A percentile compares a stretch with the other conserved stretches of the same genome.
phyloP scores from a whole-genome alignment of 2,329 filamentous ascomycete species.

The Thyridium curvatum region DNA sequence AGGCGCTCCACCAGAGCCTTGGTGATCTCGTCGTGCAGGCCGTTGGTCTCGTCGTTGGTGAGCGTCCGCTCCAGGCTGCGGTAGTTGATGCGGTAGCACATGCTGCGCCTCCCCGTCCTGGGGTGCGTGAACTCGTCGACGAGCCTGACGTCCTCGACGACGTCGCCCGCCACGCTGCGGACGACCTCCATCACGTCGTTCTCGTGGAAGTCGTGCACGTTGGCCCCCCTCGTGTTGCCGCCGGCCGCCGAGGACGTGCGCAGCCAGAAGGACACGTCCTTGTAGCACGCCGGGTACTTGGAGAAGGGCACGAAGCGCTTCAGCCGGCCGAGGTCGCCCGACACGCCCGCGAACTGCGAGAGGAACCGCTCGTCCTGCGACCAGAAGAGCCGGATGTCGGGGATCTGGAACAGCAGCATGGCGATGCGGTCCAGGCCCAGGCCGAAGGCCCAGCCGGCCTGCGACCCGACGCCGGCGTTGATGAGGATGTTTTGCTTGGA shows the following conservation, averaged over 20 bases:
- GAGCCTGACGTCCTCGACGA: constrained; percentile 80
- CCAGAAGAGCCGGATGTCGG: constrained; percentile 97
- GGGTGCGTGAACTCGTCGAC: constrained; percentile 87
- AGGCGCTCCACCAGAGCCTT: constrained; percentile 60
- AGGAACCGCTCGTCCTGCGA: constrained; percentile 78
- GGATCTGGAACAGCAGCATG: constrained; percentile 94
- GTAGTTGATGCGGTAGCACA: constrained; percentile 93
- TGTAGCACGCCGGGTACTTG: constrained; percentile 81
- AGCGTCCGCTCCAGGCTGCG: constrained; percentile 86
- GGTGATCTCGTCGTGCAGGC: constrained; percentile 64
- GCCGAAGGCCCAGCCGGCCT: constrained; percentile 92
- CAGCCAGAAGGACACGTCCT: constrained; percentile 95
- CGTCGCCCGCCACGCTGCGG: constrained; percentile 71
- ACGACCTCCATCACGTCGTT: constrained; percentile 98
- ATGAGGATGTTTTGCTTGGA: constrained; percentile 76
- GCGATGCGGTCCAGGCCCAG: constrained; percentile 91
- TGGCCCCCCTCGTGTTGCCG: constrained; percentile 31
- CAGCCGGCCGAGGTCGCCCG: constrained; percentile 36
- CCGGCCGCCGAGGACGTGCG: constrained; percentile 36
- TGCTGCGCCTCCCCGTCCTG: constrained; percentile 72
- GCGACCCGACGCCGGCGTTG: constrained; percentile 67
- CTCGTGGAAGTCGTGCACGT: constrained; percentile 64
- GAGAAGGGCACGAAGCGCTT: constrained; percentile 79
- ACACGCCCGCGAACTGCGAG: constrained; percentile 69
- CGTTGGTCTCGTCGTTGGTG: constrained; percentile 75